Conservation (phyloP, 345 rosid genomes). For the Hevea brasiliensis region DNA sequence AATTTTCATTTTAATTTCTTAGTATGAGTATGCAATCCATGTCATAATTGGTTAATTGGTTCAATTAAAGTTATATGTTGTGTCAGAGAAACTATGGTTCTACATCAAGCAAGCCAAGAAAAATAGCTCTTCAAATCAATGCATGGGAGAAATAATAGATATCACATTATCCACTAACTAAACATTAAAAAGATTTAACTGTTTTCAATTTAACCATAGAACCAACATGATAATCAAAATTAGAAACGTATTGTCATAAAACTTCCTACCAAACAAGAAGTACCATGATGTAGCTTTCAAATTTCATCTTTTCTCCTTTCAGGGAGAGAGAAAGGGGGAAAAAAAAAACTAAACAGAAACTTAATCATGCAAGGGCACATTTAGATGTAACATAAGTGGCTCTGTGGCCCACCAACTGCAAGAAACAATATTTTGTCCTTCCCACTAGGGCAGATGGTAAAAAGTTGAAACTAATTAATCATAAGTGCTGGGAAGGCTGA, state of each 20-base stretch:
- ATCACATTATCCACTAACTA: background rate
- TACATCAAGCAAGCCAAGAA: background rate
- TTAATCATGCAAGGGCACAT: too few species aligned
- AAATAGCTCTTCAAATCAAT: background rate
- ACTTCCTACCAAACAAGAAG: background rate
- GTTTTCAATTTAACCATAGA: background rate
- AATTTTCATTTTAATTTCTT: background rate
- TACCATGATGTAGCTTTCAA: background rate
- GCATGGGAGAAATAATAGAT: background rate
- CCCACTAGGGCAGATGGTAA: background rate
- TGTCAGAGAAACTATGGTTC: background rate
- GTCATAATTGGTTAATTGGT: background rate
- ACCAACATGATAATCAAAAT: background rate
- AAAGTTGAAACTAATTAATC: background rate
- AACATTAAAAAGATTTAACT: too few species aligned
- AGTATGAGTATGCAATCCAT: background rate
- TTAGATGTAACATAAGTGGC: background rate
- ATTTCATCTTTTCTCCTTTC: conserved; percentile 6
- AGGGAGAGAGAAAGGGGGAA: too few species aligned
- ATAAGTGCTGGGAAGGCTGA: background rate
- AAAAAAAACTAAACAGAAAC: background rate
- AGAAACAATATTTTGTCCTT: background rate
- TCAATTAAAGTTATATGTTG: background rate
- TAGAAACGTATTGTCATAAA: background rate
- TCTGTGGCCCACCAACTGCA: background rate